Conservation (phyloP, 805 yeast genomes). For the Saccharomyces paradoxus region DNA sequence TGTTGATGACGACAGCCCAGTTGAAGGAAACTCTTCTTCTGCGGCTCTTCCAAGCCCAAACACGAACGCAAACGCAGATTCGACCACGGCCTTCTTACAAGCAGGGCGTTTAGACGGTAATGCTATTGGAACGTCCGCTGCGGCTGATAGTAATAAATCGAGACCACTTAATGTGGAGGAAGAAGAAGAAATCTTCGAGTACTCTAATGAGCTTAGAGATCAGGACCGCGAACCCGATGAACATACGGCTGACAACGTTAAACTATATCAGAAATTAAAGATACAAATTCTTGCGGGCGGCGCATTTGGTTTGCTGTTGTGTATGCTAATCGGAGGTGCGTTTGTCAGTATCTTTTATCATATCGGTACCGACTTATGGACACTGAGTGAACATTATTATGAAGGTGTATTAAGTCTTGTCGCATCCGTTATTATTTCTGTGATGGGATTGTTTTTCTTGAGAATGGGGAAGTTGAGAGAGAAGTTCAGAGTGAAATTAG, state of each 20-base stretch:
- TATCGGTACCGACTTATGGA: constrained; percentile 80
- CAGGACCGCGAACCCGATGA: constrained; percentile 9
- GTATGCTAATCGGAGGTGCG: constrained; percentile 63
- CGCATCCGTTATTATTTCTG: constrained; percentile 70
- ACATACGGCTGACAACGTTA: constrained; percentile 20
- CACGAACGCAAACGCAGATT: background rate
- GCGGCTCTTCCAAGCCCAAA: background rate
- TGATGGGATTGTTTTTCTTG: constrained; percentile 79
- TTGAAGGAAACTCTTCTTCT: background rate
- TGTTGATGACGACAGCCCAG: constrained; percentile 21
- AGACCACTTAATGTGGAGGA: constrained; percentile 13
- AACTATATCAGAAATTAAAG: constrained; percentile 39
- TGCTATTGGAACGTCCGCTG: background rate
- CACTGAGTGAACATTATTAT: constrained; percentile 80
- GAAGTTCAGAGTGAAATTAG: constrained; percentile 66
- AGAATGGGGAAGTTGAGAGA: constrained; percentile 74
- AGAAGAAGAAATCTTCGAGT: constrained; percentile 25
- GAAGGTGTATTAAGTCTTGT: constrained; percentile 76
- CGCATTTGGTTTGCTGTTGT: constrained; percentile 55
- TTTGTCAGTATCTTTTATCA: constrained; percentile 65
- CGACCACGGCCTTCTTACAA: background rate
- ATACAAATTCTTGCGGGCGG: constrained; percentile 83
- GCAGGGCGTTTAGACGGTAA: background rate
- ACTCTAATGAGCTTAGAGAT: constrained; percentile 4
- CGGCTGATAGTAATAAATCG: background rate